These are phyloP conservation scores for Chlorella sp. DNA, from an alignment of 139 green algal genomes.

Conservation along the genomic window DNA sequence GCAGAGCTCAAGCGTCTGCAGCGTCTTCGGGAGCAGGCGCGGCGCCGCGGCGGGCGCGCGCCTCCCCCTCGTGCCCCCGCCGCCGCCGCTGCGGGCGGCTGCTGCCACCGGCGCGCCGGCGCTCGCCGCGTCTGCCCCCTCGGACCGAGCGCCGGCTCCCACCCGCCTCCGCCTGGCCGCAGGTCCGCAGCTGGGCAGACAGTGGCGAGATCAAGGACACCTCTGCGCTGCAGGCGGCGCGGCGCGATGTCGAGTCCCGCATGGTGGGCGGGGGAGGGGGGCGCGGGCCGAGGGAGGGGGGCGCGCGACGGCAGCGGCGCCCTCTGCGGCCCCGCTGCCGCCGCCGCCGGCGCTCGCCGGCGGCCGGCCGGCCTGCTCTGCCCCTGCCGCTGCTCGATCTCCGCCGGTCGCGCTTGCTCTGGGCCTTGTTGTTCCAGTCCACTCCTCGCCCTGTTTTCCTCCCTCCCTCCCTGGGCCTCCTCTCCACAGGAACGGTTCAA, in stretches of 20 bases:
- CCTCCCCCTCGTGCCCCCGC: too few relatives aligned
- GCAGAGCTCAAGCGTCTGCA: conserved; percentile 50
- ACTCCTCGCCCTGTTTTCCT: not conserved
- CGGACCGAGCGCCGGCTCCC: not conserved
- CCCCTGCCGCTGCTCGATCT: not conserved
- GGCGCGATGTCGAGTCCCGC: conserved; percentile 28
- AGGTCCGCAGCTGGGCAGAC: conserved; percentile 34
- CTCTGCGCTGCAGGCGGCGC: conserved; percentile 20
- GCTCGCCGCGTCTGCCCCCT: not conserved
- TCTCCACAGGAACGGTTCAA: conserved; percentile 43
- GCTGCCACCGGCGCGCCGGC: not conserved
- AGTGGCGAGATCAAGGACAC: conserved; percentile 24
- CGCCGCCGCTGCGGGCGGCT: not conserved
- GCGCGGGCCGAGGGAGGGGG: not conserved
- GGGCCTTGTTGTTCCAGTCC: too few relatives aligned
- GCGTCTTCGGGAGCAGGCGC: conserved; percentile 28
- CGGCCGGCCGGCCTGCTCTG: not conserved
- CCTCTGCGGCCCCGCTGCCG: not conserved
- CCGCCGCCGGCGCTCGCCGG: not conserved
- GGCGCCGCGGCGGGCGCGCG: too few relatives aligned
- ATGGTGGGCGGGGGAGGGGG: conserved; percentile 23
- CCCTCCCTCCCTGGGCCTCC: not conserved
- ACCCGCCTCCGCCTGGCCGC: not conserved
- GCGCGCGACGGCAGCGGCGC: too few relatives aligned
- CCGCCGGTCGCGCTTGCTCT: not conserved